A percentile compares a stretch with the other conserved stretches of the same genome.
Evolutionary conservation across 1,284 basidiomycete species (phyloP).

Genomic region (Serendipita sp.): DNA sequence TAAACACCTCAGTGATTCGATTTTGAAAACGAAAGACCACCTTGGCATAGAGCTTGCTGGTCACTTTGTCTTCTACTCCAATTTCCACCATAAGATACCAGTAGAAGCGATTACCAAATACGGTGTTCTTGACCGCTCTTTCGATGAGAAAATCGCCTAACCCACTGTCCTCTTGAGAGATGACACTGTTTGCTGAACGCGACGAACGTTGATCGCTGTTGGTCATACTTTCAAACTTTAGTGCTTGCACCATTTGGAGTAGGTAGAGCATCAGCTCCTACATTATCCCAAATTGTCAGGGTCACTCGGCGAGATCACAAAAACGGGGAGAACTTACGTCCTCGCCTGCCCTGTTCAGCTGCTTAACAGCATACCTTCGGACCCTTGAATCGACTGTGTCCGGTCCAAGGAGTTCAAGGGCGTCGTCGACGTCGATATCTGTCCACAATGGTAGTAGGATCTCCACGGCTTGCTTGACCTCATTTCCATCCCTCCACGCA

Average conservation of each 20-base stretch:
- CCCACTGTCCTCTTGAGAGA: constrained; percentile 71
- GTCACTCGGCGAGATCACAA: not conserved
- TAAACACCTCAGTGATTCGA: constrained; percentile 64
- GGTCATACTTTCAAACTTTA: constrained; percentile 75
- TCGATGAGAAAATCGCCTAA: constrained; percentile 83
- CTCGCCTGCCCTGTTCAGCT: constrained; percentile 83
- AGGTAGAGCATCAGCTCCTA: constrained; percentile 89
- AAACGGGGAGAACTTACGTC: constrained; percentile 43
- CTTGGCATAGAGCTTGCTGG: constrained; percentile 83
- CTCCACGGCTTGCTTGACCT: constrained; percentile 96
- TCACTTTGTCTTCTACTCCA: constrained; percentile 58
- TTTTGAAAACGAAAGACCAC: constrained; percentile 83
- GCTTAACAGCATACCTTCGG: constrained; percentile 84
- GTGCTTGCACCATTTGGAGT: constrained; percentile 90
- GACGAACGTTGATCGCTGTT: constrained; percentile 56
- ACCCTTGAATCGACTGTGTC: constrained; percentile 84
- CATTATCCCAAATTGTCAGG: not conserved
- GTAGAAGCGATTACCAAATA: constrained; percentile 83
- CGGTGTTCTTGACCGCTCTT: constrained; percentile 67
- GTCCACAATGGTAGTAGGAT: constrained; percentile 93
- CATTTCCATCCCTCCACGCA: constrained; percentile 89
- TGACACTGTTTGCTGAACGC: constrained; percentile 49
- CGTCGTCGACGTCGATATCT: constrained; percentile 93
- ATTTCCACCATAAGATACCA: constrained; percentile 98
- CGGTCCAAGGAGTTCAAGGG: constrained; percentile 86